Evolutionary conservation across 1,284 basidiomycete species (phyloP), one percentile per base, ranked within the genome.

Genomic region (Ganoderma sp.): DNA sequence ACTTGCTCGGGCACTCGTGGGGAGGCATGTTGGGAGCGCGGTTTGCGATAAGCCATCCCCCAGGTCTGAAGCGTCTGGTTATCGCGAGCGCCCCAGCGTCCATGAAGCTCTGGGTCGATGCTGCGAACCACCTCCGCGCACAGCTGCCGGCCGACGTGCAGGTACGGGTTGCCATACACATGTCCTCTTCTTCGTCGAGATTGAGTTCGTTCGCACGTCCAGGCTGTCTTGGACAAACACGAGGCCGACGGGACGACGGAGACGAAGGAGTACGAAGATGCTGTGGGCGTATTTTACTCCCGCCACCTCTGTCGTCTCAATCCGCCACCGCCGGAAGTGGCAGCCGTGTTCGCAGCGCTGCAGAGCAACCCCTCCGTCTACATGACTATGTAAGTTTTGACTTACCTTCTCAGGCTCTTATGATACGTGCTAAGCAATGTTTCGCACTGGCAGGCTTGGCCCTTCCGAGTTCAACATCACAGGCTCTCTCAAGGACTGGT

Each of bases 311-410:
- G 85, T 71, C 78, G 80, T 37, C 14, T 86, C 17, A 69, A 84
- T 39, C 85, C 85, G 0, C 79, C 66, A 76, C 87, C 87, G 0
- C 62, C 78, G 56, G 67, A 75, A 6, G 69, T 81, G 42, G 39
- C 64, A 14, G 69, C 61, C 41, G 32, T 76, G 67, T 66, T 80
- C 76, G 65, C 52, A 61, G 66, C 73, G 74, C 59, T 79, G 17
- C 76, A 77, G 39, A 78, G 78, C 59, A 85, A 87, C 69, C 79
- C 82, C 4, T 87, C 85, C 0, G 85, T 86, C 0, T 84, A 84
- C 70, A 64, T 75, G 32, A 84, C 83, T 41, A 84, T 86, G 83
- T 82, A 62, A 45, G 48, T 25, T 32, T 15, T 9, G 34, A 37
- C 25, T 28, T 28, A 28, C 25, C 25, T 28, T 28, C 25, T 28